Conservation (phyloP, 768 basidiomycete genomes). For the Aureoboletus auriporus region DNA sequence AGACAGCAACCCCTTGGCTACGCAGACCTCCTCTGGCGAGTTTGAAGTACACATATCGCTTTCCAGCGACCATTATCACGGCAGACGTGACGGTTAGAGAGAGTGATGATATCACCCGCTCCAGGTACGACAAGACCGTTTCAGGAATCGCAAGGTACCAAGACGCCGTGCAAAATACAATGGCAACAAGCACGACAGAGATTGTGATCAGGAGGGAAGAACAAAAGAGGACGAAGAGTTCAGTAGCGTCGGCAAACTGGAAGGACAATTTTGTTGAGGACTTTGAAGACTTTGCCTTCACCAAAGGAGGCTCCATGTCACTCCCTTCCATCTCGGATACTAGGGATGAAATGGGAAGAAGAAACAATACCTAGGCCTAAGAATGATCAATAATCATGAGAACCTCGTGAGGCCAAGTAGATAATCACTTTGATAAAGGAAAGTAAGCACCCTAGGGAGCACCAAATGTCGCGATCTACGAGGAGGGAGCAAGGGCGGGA, state of each 20-base stretch:
- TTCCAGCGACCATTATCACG: slow-evolving; percentile 12
- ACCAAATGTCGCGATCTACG: too few species aligned
- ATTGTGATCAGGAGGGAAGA: not conserved
- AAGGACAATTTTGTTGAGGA: not conserved
- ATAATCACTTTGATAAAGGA: too few species aligned
- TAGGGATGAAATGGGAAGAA: too few species aligned
- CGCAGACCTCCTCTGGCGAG: slow-evolving; percentile 10
- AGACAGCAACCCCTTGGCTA: slow-evolving; percentile 10
- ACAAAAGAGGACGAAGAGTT: slow-evolving; percentile 3
- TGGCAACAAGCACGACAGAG: slow-evolving; percentile 4
- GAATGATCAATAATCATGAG: too few species aligned
- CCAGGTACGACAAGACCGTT: slow-evolving; percentile 1
- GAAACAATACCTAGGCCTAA: too few species aligned
- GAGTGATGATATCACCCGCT: slow-evolving; percentile 10
- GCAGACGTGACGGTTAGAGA: slow-evolving; percentile 11
- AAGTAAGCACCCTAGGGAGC: too few species aligned
- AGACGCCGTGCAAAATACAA: not conserved
- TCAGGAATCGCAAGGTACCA: not conserved
- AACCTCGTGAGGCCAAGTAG: too few species aligned
- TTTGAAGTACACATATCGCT: slow-evolving; percentile 15
- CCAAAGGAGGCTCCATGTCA: too few species aligned
- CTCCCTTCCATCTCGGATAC: too few species aligned
- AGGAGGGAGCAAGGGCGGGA: too few species aligned
- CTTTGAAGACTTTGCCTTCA: not conserved
- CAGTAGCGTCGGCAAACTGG: not conserved